These are phyloP conservation scores for Colletotrichum orbiculare DNA, from an alignment of 2,329 filamentous ascomycete species.

Conservation along the genomic window DNA sequence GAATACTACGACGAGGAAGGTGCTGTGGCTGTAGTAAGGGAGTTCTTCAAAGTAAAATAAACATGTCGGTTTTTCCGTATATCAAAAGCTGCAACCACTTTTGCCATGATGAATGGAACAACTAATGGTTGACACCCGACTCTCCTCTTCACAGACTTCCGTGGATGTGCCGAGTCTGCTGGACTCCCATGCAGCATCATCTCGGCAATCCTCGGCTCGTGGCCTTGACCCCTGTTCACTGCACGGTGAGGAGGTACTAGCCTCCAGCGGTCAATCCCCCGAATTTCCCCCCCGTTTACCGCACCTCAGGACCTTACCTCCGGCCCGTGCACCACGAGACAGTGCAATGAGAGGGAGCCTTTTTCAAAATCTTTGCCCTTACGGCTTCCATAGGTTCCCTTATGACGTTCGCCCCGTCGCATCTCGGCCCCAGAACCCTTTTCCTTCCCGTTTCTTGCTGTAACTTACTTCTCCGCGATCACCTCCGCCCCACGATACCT, in stretches of 20 bases:
- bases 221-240: conserved; percentile 33
- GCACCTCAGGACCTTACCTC: conserved; percentile 16
- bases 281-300: conserved; percentile 18
- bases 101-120: too few relatives aligned
- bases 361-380: conserved; percentile 33
- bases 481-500: conserved; percentile 30
- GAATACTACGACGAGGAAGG: too few relatives aligned
- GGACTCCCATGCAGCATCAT: too few relatives aligned
- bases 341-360: conserved; percentile 35
- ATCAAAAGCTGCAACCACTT: too few relatives aligned
- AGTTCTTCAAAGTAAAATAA: too few relatives aligned
- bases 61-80: too few relatives aligned
- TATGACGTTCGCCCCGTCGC: conserved; percentile 36
- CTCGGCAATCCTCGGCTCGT: conserved; percentile 37
- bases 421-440: conserved; percentile 33
- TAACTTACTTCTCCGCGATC: conserved; percentile 27
- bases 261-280: conserved; percentile 1
- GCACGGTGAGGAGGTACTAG: conserved; percentile 3
- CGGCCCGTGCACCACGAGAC: conserved; percentile 12
- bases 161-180: too few relatives aligned
- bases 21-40: too few relatives aligned
- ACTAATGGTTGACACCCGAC: too few relatives aligned
- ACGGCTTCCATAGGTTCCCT: not conserved
- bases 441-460: conserved; percentile 18
- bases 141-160: too few relatives aligned